Base-by-base conservation (phyloP, 73 alveolate species). In the Paramecium sexaurelia region DNA sequence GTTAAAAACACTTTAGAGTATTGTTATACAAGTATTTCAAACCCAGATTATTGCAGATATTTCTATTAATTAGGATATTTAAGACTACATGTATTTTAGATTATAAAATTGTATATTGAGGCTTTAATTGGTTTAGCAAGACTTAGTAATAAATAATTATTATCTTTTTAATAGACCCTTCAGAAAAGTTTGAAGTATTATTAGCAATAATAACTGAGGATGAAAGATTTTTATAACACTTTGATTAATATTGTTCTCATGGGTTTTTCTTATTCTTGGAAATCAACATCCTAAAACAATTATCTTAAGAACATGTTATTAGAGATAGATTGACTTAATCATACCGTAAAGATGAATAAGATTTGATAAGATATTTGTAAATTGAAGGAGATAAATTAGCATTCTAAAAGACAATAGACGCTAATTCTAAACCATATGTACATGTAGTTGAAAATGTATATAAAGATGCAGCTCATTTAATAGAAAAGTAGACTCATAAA, bases 31-130 rank as follows among this genome's bases (percentile, higher is more conserved):
- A 13, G 20, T 29, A 66, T 66, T 66, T 66, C 83, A 66, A 66
- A 66, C 24, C 83, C 83, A 26, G 83, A 66, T 22, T 66, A 66
- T 66, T 66, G 83, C 43, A 66, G 83, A 66, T 32, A 29, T 3
- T 66, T 29, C 11, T 66, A 66, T 24, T 2, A 66, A n/a, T 66
- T 29, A 24, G 83, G 83, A 66, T 66, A 32, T 66, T 32, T 66
- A 15, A 66, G 83, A 26, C 24, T 11, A 24, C 37, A 66, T 66
- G 43, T 66, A 24, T 66, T 29, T 29, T 66, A 10, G 13, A 66
- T 66, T 10, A 11, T 66, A 11, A 66, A 66, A 32, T 1, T 66
- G 11, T 66, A 66, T 66, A 26, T 66, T 0, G 83, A 66, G 26
- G 43, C 37, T 11, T 32, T 66, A 22, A 66, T 66, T 26, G 83